Base-by-base conservation (phyloP, 2,329 filamentous ascomycete species). In the Pseudogymnoascus sp. region DNA sequence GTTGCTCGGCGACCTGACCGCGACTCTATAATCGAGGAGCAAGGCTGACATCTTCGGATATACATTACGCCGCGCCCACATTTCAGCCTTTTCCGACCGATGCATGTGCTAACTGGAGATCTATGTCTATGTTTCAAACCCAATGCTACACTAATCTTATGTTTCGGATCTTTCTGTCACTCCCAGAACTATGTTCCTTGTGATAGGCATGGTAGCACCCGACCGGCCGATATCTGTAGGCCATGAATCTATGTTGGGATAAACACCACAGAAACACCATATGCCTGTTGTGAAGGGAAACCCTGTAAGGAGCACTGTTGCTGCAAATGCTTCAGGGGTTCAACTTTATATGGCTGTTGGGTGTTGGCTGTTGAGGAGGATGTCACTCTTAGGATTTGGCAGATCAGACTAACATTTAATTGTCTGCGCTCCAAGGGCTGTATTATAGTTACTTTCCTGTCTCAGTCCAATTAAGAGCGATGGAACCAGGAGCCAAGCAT, bases 31-130 rank as follows among this genome's bases (percentile, higher is more conserved):
- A 55, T 55, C 49, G 49, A 55, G 49, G 49, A 55, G 49, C 49
- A 55, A 55, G 49, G 49, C 49, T 55, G 49, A 55, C 29, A 55
- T 55, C 45, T 11, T 14, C 49, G 49, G 49, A 55, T 35, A 55
- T 55, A 55, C 49, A 55, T 55, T 55, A 55, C 49, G n/a, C 49
- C 49, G 49, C 49, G 16, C 49, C 49, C 49, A 33, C 49, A 55
- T 55, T 55, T 55, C 49, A 55, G 49, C 49, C 49, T 55, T 55
- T 55, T 55, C 49, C 49, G 29, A 55, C 49, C 49, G 49, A 55
- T 31, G 49, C 49, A 55, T 55, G 49, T 55, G 49, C 49, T 55
- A 55, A 35, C 33, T 7, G 49, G 29, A 21, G 49, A 33, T 33
- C 29, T 35, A 26, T 26, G 19, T 33, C 29, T 35, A 33, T 55